Percentiles rank a stretch among this genome's conserved stretches.
Conservation (phyloP, 2,329 filamentous ascomycete genomes). For the Drechslera avenae region DNA sequence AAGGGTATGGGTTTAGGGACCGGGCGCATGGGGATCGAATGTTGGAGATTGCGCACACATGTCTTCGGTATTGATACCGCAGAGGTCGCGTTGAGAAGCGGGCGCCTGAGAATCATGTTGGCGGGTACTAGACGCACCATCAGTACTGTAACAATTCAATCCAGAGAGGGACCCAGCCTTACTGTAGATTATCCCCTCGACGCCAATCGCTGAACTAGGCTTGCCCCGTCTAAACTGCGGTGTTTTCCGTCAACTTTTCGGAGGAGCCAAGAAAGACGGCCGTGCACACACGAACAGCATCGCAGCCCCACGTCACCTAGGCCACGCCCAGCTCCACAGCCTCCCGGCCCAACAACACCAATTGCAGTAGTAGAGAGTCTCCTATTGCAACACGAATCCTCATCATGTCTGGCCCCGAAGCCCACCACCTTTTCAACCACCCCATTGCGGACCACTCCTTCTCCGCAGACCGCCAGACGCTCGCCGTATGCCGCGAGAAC, state of each 20-base stretch:
- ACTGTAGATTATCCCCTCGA: neutral
- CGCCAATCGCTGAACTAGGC: neutral
- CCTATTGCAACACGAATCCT: slow-evolving; percentile 67
- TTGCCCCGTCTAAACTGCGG: slow-evolving; percentile 13
- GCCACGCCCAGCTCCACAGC: slow-evolving; percentile 8
- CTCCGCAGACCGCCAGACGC: slow-evolving; percentile 83
- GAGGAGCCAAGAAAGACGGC: slow-evolving; percentile 35
- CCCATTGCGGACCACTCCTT: slow-evolving; percentile 98
- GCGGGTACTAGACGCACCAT: slow-evolving; percentile 7
- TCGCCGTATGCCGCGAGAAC: slow-evolving; percentile 90
- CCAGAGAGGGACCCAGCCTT: neutral
- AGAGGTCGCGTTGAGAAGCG: slow-evolving; percentile 36
- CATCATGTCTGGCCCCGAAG: slow-evolving; percentile 83
- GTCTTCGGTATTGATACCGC: slow-evolving; percentile 34
- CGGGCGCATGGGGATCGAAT: slow-evolving; percentile 48
- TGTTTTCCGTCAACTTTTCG: slow-evolving; percentile 38
- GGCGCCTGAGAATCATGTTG: slow-evolving; percentile 46
- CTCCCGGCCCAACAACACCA: slow-evolving; percentile 5
- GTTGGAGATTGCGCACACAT: slow-evolving; percentile 46
- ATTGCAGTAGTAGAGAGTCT: slow-evolving; percentile 87
- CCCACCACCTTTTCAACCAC: slow-evolving; percentile 95
- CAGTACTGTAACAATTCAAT: neutral
- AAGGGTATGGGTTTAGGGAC: slow-evolving; percentile 79
- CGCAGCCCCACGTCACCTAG: slow-evolving; percentile 15
- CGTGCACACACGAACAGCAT: slow-evolving; percentile 15